These are phyloP conservation scores for Daedaleopsis nitida DNA, from an alignment of 768 basidiomycete species.

Conservation along the genomic window DNA sequence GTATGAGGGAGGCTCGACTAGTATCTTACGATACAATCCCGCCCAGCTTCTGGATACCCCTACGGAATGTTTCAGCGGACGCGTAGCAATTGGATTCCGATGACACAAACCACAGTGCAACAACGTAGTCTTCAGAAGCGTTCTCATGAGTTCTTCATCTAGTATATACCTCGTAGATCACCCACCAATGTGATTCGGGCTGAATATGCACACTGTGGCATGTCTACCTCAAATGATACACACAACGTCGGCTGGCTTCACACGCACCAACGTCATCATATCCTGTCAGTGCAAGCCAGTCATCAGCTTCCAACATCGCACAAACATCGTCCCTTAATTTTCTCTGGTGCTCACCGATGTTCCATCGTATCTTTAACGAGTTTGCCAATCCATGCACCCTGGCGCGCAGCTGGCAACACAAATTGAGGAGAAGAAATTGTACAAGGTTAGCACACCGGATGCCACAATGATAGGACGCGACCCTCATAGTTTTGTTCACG, in stretches of 20 bases:
- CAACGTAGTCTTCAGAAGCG: not conserved
- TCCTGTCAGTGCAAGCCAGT: conserved; percentile 23
- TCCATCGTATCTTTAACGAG: conserved; percentile 35
- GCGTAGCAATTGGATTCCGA: not conserved
- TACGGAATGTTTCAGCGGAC: conserved; percentile 20
- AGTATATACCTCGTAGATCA: not conserved
- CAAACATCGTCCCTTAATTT: not conserved
- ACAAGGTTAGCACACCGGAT: not conserved
- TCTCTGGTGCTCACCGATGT: conserved; percentile 31
- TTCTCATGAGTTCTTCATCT: not conserved
- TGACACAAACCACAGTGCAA: not conserved
- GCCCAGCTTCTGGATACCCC: conserved; percentile 29
- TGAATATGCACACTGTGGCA: conserved; percentile 8
- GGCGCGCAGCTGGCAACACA: conserved; percentile 32
- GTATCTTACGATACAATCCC: conserved; percentile 25
- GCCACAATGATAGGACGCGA: too few species aligned
- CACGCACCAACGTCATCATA: conserved; percentile 43
- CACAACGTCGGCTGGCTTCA: conserved; percentile 29
- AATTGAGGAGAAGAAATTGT: too few species aligned
- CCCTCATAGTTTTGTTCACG: conserved; percentile 8
- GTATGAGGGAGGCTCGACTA: not conserved
- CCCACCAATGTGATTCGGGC: conserved; percentile 14
- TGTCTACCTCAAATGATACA: not conserved
- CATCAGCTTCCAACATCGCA: not conserved
- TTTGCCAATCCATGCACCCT: conserved; percentile 43